Conservation (phyloP, 768 basidiomycete species). For the Artomyces pyxidatus region DNA sequence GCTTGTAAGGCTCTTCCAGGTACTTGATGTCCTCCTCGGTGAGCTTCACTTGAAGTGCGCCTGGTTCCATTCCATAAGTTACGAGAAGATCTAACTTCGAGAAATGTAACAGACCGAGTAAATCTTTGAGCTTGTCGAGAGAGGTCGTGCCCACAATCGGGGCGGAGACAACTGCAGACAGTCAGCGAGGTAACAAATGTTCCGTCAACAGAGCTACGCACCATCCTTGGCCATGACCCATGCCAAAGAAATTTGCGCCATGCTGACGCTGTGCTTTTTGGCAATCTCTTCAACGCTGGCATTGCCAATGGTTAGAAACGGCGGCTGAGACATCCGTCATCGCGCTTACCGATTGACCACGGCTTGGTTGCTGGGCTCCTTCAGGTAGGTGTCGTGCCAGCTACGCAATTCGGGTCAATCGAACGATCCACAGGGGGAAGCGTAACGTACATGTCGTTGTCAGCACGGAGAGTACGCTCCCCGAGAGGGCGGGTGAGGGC, state of each 20-base stretch:
- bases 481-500: constrained; percentile 19
- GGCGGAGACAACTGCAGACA: background rate
- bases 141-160: constrained; percentile 10
- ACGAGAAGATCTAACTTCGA: background rate
- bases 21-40: constrained; percentile 10
- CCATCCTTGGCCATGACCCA: constrained; percentile 15
- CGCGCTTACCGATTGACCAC: constrained; percentile 7
- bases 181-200: background rate
- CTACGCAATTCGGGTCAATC: too few species aligned
- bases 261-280: constrained; percentile 28
- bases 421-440: background rate
- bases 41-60: constrained; percentile 5
- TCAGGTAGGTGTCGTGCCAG: constrained; percentile 7
- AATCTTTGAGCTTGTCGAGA: constrained; percentile 10
- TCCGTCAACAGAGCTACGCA: constrained; percentile 7
- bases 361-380: constrained; percentile 10
- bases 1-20: constrained; percentile 12
- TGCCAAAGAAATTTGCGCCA: constrained; percentile 36
- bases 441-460: constrained; percentile 18
- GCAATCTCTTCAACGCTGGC: constrained; percentile 33
- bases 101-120: constrained; percentile 9
- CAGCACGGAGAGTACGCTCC: constrained; percentile 14
- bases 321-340: background rate
- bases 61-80: constrained; percentile 3
- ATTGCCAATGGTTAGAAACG: background rate